Base-by-base conservation (phyloP, 352 stramenopile species). In the Phytophthora constricta region DNA sequence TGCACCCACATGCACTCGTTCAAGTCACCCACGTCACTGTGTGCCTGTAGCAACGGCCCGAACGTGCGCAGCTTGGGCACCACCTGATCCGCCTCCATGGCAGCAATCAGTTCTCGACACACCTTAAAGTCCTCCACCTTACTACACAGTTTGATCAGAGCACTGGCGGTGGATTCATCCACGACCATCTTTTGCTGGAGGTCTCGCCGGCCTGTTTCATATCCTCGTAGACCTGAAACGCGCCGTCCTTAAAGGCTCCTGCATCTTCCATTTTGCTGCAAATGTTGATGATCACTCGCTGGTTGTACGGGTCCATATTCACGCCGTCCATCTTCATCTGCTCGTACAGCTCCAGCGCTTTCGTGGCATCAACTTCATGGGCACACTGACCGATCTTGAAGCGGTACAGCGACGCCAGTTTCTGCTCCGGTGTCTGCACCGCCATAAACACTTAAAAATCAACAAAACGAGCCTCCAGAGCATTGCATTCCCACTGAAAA, bases 31-130 rank as follows among this genome's bases (percentile, higher is more conserved):
- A 58, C 72, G 7, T 79, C 70, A 16, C 79, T 84, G 53, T 92
- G 82, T 17, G 80, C 80, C 41, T 76, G 62, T n/a, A 96, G 71
- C 31, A 96, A 58, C 37, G 88, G 74, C 23, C 82, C 76, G 26
- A 91, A 91, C 25, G 86, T 93, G 25, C 88, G 86, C 54, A 96
- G 63, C 58, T 91, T 92, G 1, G 88, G 82, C 11, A 70, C 39
- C 16, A 92, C 63, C 1, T 84, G 71, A 8, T 67, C 64, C 8
- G 54, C 67, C 22, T 87, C 74, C 72, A 96, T 74, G 14, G 82
- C 72, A 4, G 66, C 61, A 25, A 96, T 58, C 25, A 96, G 70
- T 8, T 54, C 58, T 17, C 82, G 62, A 45, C 80, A 87, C 20
- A 64, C 66, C 4, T 75, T 72, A 62, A 90, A 93, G 51, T 92